Evolutionary conservation across 2,329 filamentous ascomycete species (phyloP), one percentile per base, ranked within the genome.

Genomic region (Harringtonia aguacate): DNA sequence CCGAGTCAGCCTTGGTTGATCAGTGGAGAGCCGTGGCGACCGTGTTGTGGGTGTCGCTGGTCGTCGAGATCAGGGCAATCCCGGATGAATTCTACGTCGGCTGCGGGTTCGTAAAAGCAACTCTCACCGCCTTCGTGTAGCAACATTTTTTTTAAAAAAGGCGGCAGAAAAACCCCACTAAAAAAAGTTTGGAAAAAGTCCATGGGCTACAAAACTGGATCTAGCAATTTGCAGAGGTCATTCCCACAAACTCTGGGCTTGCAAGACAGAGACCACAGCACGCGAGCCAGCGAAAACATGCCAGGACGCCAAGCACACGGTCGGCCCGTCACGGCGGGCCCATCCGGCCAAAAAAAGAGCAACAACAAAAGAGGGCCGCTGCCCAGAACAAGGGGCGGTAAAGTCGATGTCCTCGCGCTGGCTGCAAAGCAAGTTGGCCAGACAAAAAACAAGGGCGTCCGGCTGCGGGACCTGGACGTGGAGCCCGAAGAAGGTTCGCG

Each of bases 291-390:
- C 33, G 24, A 24, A 41, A 48, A 45, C 33, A 78, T 79, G 75
- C 68, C 72, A 18, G 75, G 75, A 57, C 68, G 75, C 50, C 75
- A 79, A 63, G 63, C 75, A 36, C 74, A 79, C 56, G 75, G 75
- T 29, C 61, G 74, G 52, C 60, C 73, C 18, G 58, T 78, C 20
- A 57, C 72, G 50, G 58, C 65, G 12, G 39, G 47, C 47, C 49
- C 50, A 46, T 43, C 13, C 18, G 44, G 47, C 45, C 48, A 20
- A 28, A 55, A 51, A 46, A 55, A 56, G 43, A 60, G 36, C 27
- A 14, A 18, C 13, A 28, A 22, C 2, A 8, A n/a, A n/a, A n/a
- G 27, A 13, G 12, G n/a, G n/a, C 24, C 43, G 18, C 13, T n/a
- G n/a, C n/a, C 2, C n/a, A 59, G 64, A 48, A 66, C 68, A 45